Percentiles rank a stretch among this genome's conserved stretches.
Evolutionary conservation across 495 filamentous ascomycete genomes (phyloP).

Genomic region (Lasiosphaeria miniovina): DNA sequence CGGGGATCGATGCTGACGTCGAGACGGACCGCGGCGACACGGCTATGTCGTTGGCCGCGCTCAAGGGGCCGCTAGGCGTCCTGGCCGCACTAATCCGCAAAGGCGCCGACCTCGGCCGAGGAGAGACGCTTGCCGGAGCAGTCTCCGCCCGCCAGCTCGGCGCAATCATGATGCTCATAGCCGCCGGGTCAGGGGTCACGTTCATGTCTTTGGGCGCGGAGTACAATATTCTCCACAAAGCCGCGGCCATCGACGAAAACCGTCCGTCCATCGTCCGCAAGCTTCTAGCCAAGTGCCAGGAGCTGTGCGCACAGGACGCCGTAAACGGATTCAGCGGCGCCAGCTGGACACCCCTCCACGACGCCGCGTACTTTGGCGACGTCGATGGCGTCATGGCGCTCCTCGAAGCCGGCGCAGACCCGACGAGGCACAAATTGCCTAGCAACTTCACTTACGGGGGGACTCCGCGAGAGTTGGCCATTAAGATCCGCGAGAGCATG

Average conservation of each 20-base stretch:
- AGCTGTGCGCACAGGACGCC: neutral
- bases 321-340: neutral
- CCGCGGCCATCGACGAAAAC: neutral
- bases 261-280: neutral
- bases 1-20: neutral
- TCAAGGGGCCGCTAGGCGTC: neutral
- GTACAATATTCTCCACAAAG: neutral
- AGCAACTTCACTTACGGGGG: no score
- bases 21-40: neutral
- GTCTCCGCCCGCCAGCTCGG: neutral
- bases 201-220: neutral
- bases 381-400: neutral
- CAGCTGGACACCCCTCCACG: neutral
- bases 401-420: neutral
- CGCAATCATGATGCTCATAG: neutral
- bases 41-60: neutral
- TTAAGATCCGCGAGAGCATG: no score
- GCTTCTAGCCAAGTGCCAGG: neutral
- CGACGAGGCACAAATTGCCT: no score
- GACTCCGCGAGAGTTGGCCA: no score
- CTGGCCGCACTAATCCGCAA: neutral
- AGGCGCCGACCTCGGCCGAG: neutral
- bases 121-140: neutral
- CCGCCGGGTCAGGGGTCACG: neutral
- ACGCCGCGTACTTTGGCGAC: neutral